These are phyloP conservation scores for Daldinia sp. DNA, from an alignment of 2,329 filamentous ascomycete species.

Conservation along the genomic window DNA sequence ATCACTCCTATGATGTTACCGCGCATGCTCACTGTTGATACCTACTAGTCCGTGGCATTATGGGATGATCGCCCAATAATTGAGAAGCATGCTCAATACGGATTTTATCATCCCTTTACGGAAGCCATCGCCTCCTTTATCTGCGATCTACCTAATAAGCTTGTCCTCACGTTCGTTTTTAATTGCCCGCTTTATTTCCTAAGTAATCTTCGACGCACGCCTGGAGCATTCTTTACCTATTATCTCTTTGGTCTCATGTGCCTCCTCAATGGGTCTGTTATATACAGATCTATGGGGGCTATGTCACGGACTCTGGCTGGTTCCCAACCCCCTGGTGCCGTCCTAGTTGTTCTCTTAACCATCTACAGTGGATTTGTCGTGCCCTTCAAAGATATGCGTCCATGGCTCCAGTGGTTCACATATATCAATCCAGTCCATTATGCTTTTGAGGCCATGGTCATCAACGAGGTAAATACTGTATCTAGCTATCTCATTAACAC, in stretches of 20 bases:
- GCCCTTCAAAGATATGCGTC: slow-evolving; percentile 74
- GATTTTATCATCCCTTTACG: slow-evolving; percentile 87
- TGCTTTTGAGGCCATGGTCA: slow-evolving; percentile 81
- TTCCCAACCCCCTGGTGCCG: no score
- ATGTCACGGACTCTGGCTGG: slow-evolving; percentile 72
- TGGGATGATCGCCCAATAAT: slow-evolving; percentile 76
- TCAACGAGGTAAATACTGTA: slow-evolving; percentile 69
- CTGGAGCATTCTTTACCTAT: slow-evolving; percentile 85
- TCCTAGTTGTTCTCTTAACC: not conserved
- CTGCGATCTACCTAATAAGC: slow-evolving; percentile 84
- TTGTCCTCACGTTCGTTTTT: slow-evolving; percentile 77
- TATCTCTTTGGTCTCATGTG: slow-evolving; percentile 78
- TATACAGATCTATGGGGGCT: slow-evolving; percentile 82
- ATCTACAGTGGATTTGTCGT: slow-evolving; percentile 75
- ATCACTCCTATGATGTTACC: no score
- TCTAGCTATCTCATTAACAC: not conserved
- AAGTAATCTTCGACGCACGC: slow-evolving; percentile 78
- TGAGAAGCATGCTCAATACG: slow-evolving; percentile 87
- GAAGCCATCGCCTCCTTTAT: slow-evolving; percentile 88
- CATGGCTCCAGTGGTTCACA: slow-evolving; percentile 84
- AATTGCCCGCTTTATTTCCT: slow-evolving; percentile 88
- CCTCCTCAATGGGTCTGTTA: slow-evolving; percentile 83
- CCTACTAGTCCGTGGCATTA: slow-evolving; percentile 54
- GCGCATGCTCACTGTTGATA: no score
- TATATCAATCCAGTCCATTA: slow-evolving; percentile 83